phyloP scores from a whole-genome alignment of 306 rosid genomes.

The Arachis stenosperma region DNA sequence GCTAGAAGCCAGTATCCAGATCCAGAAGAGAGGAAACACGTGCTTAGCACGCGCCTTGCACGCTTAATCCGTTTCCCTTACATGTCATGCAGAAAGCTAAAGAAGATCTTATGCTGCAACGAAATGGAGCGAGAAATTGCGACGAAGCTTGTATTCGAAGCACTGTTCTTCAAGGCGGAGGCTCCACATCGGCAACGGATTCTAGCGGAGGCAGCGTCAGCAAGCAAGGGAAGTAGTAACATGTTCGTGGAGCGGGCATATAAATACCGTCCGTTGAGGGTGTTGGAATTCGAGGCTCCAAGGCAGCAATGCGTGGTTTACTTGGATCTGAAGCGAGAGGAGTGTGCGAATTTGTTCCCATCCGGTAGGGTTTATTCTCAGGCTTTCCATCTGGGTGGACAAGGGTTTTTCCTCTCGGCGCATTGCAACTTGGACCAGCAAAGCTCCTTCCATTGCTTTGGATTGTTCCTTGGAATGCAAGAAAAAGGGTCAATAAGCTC shows the following conservation, averaged over 20 bases:
- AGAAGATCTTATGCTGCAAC: slow-evolving; percentile 78
- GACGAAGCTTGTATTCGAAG: slow-evolving; percentile 83
- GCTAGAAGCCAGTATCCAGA: slow-evolving; percentile 66
- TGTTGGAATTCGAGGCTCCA: slow-evolving; percentile 93
- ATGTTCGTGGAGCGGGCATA: slow-evolving; percentile 86
- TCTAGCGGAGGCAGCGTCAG: slow-evolving; percentile 75
- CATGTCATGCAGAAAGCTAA: slow-evolving; percentile 90
- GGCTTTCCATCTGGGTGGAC: slow-evolving; percentile 96
- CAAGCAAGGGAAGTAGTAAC: slow-evolving; percentile 45
- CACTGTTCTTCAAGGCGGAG: slow-evolving; percentile 93
- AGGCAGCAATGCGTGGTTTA: slow-evolving; percentile 93
- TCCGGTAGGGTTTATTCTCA: slow-evolving; percentile 96
- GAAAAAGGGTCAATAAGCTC: slow-evolving; percentile 91
- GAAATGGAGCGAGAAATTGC: slow-evolving; percentile 84
- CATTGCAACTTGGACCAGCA: slow-evolving; percentile 99
- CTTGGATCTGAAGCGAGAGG: slow-evolving; percentile 91
- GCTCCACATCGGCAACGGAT: slow-evolving; percentile 86
- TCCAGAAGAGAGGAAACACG: slow-evolving; percentile 76
- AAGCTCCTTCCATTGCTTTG: slow-evolving; percentile 92
- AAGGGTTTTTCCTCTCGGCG: slow-evolving; percentile 91
- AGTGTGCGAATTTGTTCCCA: slow-evolving; percentile 75
- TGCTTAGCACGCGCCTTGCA: slow-evolving; percentile 69
- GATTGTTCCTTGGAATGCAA: slow-evolving; percentile 94
- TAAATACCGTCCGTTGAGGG: slow-evolving; percentile 92
- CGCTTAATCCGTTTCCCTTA: slow-evolving; percentile 81